Evolutionary conservation across 2,329 filamentous ascomycete species (phyloP).

Genomic region (Emericellopsis atlantica): DNA sequence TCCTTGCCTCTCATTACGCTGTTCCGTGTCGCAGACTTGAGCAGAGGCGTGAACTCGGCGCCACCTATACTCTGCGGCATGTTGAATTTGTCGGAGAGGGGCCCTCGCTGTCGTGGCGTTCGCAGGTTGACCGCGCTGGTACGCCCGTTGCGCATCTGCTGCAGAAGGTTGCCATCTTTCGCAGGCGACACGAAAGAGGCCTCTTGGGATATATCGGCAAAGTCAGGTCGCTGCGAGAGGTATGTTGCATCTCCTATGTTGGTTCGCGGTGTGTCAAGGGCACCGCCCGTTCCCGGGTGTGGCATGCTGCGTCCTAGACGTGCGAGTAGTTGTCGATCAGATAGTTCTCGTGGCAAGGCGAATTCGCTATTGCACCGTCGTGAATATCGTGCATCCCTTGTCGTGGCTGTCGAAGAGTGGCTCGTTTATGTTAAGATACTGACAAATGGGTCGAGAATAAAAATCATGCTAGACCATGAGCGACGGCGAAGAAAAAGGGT

Average conservation of each 20-base stretch:
- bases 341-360: background rate
- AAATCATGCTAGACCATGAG: too few species aligned
- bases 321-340: background rate
- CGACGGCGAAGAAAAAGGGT: too few species aligned
- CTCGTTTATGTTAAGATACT: too few species aligned
- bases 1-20: conserved; percentile 58
- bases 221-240: conserved; percentile 54
- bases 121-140: conserved; percentile 44
- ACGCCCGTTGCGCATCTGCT: conserved; percentile 58
- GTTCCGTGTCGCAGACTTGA: conserved; percentile 68
- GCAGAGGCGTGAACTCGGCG: conserved; percentile 85
- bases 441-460: too few species aligned
- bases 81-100: conserved; percentile 60
- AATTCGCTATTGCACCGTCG: background rate
- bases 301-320: conserved; percentile 37
- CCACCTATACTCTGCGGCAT: conserved; percentile 51
- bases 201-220: conserved; percentile 71
- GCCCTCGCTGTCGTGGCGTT: conserved; percentile 64
- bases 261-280: conserved; percentile 77
- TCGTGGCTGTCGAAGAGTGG: too few species aligned
- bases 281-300: conserved; percentile 46
- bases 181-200: conserved; percentile 74
- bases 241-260: conserved; percentile 76
- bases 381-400: too few species aligned
- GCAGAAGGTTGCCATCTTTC: conserved; percentile 57